Conservation (phyloP, 2,329 filamentous ascomycete species). For the Harringtonia lauricola region DNA sequence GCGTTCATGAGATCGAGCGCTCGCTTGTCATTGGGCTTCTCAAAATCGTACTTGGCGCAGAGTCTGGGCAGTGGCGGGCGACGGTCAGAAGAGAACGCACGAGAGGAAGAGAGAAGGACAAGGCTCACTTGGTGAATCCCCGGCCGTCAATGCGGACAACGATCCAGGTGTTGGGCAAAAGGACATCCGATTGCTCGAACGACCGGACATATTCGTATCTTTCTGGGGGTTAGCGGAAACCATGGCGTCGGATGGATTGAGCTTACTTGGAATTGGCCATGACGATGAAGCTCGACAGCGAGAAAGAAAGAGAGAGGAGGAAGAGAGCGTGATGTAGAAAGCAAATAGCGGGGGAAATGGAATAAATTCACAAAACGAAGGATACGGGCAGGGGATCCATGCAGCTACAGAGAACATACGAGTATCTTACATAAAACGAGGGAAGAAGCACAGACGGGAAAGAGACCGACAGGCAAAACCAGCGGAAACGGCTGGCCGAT, state of each 20-base stretch:
- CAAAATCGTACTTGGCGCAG: conserved; percentile 71
- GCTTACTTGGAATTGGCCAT: conserved; percentile 19
- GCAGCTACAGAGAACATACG: too few relatives aligned
- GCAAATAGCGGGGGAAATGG: too few relatives aligned
- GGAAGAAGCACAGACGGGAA: too few relatives aligned
- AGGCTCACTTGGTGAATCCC: conserved; percentile 75
- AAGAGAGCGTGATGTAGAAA: too few relatives aligned
- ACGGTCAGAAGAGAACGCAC: neutral
- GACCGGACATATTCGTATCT: conserved; percentile 84
- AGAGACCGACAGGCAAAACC: too few relatives aligned
- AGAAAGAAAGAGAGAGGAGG: too few relatives aligned
- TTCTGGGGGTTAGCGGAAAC: neutral
- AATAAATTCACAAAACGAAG: too few relatives aligned
- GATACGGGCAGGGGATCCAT: too few relatives aligned
- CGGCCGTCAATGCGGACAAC: conserved; percentile 89
- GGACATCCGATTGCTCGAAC: conserved; percentile 72
- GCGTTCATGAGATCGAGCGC: conserved; percentile 92
- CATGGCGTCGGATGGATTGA: conserved; percentile 24
- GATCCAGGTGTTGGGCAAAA: conserved; percentile 91
- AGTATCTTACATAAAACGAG: too few relatives aligned
- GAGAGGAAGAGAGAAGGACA: neutral
- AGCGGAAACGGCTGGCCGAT: too few relatives aligned
- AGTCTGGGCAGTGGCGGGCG: too few relatives aligned
- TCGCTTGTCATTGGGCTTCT: conserved; percentile 83
- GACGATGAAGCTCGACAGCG: too few relatives aligned